Evolutionary conservation across 495 filamentous ascomycete genomes (phyloP).

Genomic region (Friedmanniomyces endolithicus): DNA sequence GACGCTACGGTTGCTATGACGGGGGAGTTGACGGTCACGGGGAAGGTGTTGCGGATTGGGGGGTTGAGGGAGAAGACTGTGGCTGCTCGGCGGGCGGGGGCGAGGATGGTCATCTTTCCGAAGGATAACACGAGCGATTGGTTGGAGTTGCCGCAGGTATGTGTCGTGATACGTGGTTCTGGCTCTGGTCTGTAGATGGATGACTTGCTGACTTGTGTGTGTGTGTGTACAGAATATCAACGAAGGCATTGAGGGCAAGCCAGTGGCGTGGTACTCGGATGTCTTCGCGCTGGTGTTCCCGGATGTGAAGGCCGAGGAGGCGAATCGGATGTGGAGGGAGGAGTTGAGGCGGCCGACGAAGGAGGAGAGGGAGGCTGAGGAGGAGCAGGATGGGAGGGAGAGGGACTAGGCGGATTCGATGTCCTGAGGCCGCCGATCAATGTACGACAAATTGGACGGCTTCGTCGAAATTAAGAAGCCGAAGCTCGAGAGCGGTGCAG

Average conservation of each 20-base stretch:
- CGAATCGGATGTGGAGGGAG: constrained; percentile 62
- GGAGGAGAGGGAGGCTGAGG: constrained; percentile 35
- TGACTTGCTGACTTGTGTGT: constrained; percentile 28
- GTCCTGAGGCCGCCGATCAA: too few relatives aligned
- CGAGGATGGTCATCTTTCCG: constrained; percentile 91
- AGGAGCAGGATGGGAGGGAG: constrained; percentile 27
- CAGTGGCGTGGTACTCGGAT: constrained; percentile 86
- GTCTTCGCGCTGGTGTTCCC: constrained; percentile 88
- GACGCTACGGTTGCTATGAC: constrained; percentile 94
- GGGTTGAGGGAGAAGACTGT: constrained; percentile 98
- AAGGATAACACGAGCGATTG: constrained; percentile 90
- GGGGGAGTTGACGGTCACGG: constrained; percentile 92
- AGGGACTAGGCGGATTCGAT: not conserved
- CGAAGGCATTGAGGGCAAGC: constrained; percentile 76
- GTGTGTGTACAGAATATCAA: constrained; percentile 72
- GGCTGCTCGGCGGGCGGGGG: constrained; percentile 83
- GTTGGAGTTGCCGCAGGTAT: constrained; percentile 92
- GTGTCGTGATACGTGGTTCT: too few relatives aligned
- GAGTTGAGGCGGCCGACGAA: constrained; percentile 48
- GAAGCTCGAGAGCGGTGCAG: too few relatives aligned
- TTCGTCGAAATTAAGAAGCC: too few relatives aligned
- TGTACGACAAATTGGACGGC: too few relatives aligned
- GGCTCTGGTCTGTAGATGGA: not conserved
- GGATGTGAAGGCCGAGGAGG: constrained; percentile 58
- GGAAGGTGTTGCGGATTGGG: constrained; percentile 92